Evolutionary conservation across 2,329 filamentous ascomycete species (phyloP).

Genomic region (Pleurostoma richardsiae): DNA sequence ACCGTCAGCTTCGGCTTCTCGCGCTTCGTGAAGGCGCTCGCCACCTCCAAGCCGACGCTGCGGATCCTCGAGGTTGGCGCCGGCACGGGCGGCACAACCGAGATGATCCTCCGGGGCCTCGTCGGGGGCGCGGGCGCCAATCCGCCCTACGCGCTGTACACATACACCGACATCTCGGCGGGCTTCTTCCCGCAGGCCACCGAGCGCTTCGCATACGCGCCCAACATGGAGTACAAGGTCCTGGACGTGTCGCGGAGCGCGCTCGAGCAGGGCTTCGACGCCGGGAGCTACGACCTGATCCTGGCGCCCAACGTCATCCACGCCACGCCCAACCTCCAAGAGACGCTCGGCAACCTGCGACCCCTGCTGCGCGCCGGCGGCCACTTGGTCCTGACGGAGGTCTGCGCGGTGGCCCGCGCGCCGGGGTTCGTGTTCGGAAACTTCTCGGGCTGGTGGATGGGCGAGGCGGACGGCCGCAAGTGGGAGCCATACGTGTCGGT

Average conservation of each 20-base stretch:
- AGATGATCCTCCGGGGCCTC: conserved; percentile 7
- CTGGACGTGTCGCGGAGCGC: conserved; percentile 9
- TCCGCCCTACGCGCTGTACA: conserved; percentile 9
- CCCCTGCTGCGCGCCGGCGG: conserved; percentile 8
- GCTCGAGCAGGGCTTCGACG: conserved; percentile 9
- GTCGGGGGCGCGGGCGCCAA: neutral
- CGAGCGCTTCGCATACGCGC: conserved; percentile 7
- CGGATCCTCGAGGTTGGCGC: conserved; percentile 34
- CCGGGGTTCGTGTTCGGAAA: conserved; percentile 2
- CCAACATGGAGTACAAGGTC: conserved; percentile 6
- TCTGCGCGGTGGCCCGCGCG: neutral
- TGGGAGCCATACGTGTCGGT: conserved; percentile 1
- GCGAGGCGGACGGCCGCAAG: neutral
- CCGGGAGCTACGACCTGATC: conserved; percentile 8
- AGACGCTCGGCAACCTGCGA: conserved; percentile 7
- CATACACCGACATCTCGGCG: conserved; percentile 13
- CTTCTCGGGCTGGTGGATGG: conserved; percentile 2
- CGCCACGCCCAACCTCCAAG: conserved; percentile 5
- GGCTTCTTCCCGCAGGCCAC: conserved; percentile 12
- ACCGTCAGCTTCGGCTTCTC: conserved; percentile 2
- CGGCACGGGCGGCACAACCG: conserved; percentile 34
- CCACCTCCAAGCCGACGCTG: neutral
- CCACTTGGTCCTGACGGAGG: conserved; percentile 5
- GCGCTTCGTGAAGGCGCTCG: neutral
- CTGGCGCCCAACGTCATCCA: conserved; percentile 12